Base-by-base conservation (phyloP, 1,284 basidiomycete species). In the Ustilago xerochloae region DNA sequence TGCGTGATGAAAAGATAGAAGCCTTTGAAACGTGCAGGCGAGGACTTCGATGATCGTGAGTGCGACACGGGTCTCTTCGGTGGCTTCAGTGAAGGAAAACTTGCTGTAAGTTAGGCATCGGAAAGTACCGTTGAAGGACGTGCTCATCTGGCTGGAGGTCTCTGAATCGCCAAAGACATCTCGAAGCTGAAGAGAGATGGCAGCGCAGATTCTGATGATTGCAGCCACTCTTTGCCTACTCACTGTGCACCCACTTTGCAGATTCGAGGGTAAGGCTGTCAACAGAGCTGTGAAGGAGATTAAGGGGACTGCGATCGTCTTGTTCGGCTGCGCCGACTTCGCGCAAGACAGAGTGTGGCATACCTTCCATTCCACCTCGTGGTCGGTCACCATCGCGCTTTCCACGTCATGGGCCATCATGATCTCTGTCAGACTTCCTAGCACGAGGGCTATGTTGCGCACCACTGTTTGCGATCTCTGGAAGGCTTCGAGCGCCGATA, bases 31-130 rank as follows among this genome's bases (percentile, higher is more conserved):
- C 0, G 51, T 48, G 12, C 22, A 5, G 2, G 66, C 56, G 13
- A 69, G 36, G 13, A 39, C 35, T 20, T 69, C 66, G 36, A 69
- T 29, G n/a, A 69, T 55, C 7, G 60, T 59, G 3, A 56, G 47
- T 13, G 30, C 30, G 28, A 38, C n/a, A 18, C 15, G 45, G n/a
- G 20, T 38, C 2, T 29, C 28, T 10, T 20, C 36, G 9, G 26
- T 33, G 9, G 24, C 43, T 10, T 52, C 43, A 6, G 9, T 12
- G 15, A 30, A 48, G 6, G 29, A n/a, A 6, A 33, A 6, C 10
- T 22, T 47, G 6, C 28, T 13, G 26, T 18, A 18, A 12, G 9
- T 47, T 20, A 20, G 7, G 22, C 22, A 6, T 26, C 41, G 16
- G 10, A 8, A 24, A 2, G 12, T 43, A 9, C 36, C 10, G 45